Percentiles rank a stretch among this genome's conserved stretches.
Conservation (phyloP, 1,284 basidiomycete species). For the Cryptococcus wingfieldii region DNA sequence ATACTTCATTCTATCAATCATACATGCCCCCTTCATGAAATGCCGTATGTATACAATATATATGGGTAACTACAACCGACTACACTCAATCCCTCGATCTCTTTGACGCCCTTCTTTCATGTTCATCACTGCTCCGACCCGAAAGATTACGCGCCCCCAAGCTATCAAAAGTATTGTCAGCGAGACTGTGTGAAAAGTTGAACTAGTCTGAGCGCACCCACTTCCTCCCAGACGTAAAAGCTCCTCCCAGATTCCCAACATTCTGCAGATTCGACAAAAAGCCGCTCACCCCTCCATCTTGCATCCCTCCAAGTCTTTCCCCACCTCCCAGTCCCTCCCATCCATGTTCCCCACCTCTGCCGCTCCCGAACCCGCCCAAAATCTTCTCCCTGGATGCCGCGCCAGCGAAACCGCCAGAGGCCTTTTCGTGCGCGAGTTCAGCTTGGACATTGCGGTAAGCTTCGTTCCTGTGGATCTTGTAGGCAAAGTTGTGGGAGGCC, state of each 20-base stretch:
- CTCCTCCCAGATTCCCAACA: not conserved
- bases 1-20: too few species aligned
- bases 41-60: too few species aligned
- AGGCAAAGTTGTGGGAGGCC: not conserved
- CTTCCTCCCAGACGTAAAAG: slow-evolving; percentile 7
- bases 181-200: not conserved
- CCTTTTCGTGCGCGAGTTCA: not conserved
- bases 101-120: slow-evolving; percentile 3
- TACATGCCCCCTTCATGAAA: too few species aligned
- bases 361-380: not conserved
- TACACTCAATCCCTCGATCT: slow-evolving; percentile 8
- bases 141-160: slow-evolving; percentile 10
- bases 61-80: too few species aligned
- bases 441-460: slow-evolving; percentile 34
- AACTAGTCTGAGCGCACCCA: slow-evolving; percentile 13
- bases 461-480: slow-evolving; percentile 48
- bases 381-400: not conserved
- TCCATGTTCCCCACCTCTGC: not conserved
- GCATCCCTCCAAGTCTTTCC: too few species aligned
- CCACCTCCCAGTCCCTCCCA: not conserved
- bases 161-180: not conserved
- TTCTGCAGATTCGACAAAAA: not conserved
- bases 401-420: not conserved
- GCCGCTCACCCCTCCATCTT: not conserved
- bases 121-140: slow-evolving; percentile 8